Evolutionary conservation across 2,329 filamentous ascomycete genomes (phyloP).

Genomic region (Fusarium sp.): DNA sequence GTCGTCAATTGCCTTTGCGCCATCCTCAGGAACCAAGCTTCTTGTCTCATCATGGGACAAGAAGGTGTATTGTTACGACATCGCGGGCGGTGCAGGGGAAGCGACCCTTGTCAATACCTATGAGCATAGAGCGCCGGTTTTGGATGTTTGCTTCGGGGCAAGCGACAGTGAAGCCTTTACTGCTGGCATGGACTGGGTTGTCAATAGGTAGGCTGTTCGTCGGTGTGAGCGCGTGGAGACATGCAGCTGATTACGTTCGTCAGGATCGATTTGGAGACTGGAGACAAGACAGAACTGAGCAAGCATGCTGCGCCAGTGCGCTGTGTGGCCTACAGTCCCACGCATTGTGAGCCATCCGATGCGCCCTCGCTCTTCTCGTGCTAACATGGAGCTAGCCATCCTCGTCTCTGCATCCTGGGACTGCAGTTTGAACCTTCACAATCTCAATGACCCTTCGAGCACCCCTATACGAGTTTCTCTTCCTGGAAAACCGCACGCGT

Average conservation of each 20-base stretch:
- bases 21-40: slow-evolving; percentile 79
- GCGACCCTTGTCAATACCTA: slow-evolving; percentile 76
- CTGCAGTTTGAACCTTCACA: slow-evolving; percentile 88
- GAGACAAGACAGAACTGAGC: slow-evolving; percentile 81
- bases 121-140: slow-evolving; percentile 86
- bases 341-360: slow-evolving; percentile 70
- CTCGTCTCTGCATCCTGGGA: slow-evolving; percentile 96
- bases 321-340: slow-evolving; percentile 84
- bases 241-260: slow-evolving; percentile 27
- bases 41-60: slow-evolving; percentile 97
- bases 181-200: slow-evolving; percentile 88
- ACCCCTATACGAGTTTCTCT: slow-evolving; percentile 77
- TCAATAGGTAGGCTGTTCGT: slow-evolving; percentile 73
- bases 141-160: slow-evolving; percentile 92
- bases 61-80: slow-evolving; percentile 91
- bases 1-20: slow-evolving; percentile 89
- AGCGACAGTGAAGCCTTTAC: slow-evolving; percentile 88
- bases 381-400: slow-evolving; percentile 65
- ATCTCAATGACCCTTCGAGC: slow-evolving; percentile 68
- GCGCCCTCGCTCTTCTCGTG: slow-evolving; percentile 5
- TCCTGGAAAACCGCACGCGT: slow-evolving; percentile 90
- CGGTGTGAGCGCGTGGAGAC: slow-evolving; percentile 10
- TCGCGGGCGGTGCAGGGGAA: slow-evolving; percentile 71
- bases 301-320: slow-evolving; percentile 86
- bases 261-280: slow-evolving; percentile 79